Base-by-base conservation (phyloP, 176 grass and related monocot species). In the Aegilops speltoides region DNA sequence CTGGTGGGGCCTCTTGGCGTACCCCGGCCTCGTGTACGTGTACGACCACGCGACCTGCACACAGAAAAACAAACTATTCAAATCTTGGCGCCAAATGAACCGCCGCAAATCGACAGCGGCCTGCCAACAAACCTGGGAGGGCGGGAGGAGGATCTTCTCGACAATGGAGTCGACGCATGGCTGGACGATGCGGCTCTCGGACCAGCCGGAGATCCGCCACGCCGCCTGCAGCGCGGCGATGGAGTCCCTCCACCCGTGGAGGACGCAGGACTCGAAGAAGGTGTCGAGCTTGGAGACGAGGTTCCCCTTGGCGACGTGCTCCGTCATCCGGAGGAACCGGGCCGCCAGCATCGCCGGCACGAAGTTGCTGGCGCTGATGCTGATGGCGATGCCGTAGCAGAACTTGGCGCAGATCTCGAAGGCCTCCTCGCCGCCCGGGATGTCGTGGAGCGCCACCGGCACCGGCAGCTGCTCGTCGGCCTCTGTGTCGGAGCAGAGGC, bases 381-480 rank as follows among this genome's bases (percentile, higher is more conserved):
- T 91, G 90, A 98, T 94, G 82, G 90, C 72, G 57, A 98, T 98
- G 64, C 93, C 87, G 67, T 98, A 98, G 89, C 93, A 96, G 88
- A 98, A 98, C 87, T 98, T 98, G 57, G 93, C 93, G 63, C 96
- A 98, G 17, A 98, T 85, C 88, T 98, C 96, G 29, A 98, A 96
- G 19, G 96, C 75, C 69, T 96, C 78, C 76, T 96, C 93, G 31
- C 91, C 85, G 45, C 93, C 96, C 0, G 96, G 93, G 66, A 96
- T 94, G 23, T 94, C 96, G 36, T 96, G 92, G 28, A 98, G 93
- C 64, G 85, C 90, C 19, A 98, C 67, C 0, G 82, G 85, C 68
- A 92, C 79, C 1, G 84, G 89, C 24, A 77, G 16, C 38, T 41
- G 34, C 19, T 98, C 96, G 14, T 82, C 89, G 2, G 85, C 84